Evolutionary conservation across 352 stramenopile species (phyloP), one percentile per base, ranked within the genome.

Genomic region (Globisporangium viniferum): DNA sequence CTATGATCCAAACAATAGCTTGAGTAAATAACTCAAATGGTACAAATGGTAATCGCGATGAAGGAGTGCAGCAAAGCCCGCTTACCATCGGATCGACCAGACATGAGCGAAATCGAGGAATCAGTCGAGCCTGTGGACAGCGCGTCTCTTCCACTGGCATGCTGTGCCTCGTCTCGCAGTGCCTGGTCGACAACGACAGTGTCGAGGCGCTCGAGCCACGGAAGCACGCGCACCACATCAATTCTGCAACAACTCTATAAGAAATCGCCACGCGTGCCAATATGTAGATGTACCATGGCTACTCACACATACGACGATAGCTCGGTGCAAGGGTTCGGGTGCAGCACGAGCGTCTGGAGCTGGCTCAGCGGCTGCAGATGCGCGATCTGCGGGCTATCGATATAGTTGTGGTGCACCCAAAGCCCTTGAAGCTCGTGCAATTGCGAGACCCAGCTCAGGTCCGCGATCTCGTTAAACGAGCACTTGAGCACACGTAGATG

Each of bases 291-390:
- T 54, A 54, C 20, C 27, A 54, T 46, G n/a, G 20, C 15, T 0
- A 73, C 75, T 24, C 63, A 91, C 85, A 80, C 57, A 62, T 89
- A 92, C 18, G 81, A 73, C 8, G 73, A 60, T 20, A 49, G 55
- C 20, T 86, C 69, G 0, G 84, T 91, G 68, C 82, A 92, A 29
- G 86, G 86, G 71, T 94, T 94, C 20, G 84, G 79, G 35, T 91
- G 82, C 9, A 92, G 54, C 27, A 91, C 67, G 20, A 94, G 71
- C 20, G 73, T 84, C 39, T 74, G 69, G 14, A 94, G 75, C 46
- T 75, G 68, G 2, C 53, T 64, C 2, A 91, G 71, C 8, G 74
- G n/a, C 54, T 76, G 68, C 22, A 94, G 63, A 60, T 86, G 74
- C 35, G 70, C 65, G 20, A 94, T 62, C 63, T 92, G 76, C 0